Percentiles rank a stretch among this genome's conserved stretches.
phyloP scores from a whole-genome alignment of 345 rosid genomes.

The Pistacia atlantica region DNA sequence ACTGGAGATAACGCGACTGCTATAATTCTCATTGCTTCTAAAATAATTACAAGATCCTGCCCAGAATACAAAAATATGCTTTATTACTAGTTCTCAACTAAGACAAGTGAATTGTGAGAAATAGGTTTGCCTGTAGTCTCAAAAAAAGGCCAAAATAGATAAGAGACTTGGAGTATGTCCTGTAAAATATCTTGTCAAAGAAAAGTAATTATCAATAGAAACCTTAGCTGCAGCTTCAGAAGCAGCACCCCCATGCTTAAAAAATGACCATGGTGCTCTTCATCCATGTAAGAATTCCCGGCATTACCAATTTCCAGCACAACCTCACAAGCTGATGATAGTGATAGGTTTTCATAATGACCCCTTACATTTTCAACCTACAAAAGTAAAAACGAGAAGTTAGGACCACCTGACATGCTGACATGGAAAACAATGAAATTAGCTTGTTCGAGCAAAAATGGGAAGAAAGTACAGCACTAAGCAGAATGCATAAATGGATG shows the following conservation, averaged over 20 bases:
- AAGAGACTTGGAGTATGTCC: neutral
- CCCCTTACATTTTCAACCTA: constrained; percentile 69
- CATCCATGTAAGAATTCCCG: constrained; percentile 84
- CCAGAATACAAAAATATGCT: no score
- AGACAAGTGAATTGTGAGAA: neutral
- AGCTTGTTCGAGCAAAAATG: neutral
- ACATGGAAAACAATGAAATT: neutral
- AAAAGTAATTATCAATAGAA: neutral
- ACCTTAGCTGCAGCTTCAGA: constrained; percentile 94
- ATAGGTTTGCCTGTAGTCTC: neutral
- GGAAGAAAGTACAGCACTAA: neutral
- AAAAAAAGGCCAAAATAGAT: neutral
- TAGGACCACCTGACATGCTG: neutral
- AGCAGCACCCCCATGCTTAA: constrained; percentile 85
- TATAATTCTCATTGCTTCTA: constrained; percentile 86
- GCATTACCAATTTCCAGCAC: constrained; percentile 86
- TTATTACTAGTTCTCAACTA: neutral
- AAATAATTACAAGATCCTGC: constrained; percentile 84
- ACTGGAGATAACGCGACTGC: constrained; percentile 80
- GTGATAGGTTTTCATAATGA: constrained; percentile 66
- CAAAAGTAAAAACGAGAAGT: constrained; percentile 2
- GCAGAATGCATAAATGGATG: neutral
- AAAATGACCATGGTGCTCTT: constrained; percentile 84
- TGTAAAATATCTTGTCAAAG: neutral
- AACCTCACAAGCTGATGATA: constrained; percentile 85